Evolutionary conservation across 2,329 filamentous ascomycete species (phyloP), one percentile per base, ranked within the genome.

Genomic region (Ophiostoma sp.): DNA sequence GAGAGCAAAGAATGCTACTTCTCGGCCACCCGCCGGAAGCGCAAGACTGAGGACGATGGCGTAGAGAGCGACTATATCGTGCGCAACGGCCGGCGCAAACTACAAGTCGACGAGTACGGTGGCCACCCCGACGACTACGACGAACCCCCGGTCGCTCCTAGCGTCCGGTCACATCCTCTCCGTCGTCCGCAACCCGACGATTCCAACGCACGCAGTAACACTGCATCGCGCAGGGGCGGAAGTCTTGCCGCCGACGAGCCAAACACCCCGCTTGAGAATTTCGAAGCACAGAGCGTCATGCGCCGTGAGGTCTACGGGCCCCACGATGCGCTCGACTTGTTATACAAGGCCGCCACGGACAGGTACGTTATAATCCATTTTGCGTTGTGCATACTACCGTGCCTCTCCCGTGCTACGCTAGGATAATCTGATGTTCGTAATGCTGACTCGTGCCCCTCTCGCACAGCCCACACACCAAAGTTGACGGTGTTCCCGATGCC

Each of bases 1-100:
- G 95, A 99, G 82, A 92, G 89, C 81, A 98, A 98, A 78, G 90
- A 97, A 75, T 99, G 95, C 82, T 96, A 90, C 84, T 99, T 99
- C 82, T 96, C 93, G 71, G 92, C 93, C 27, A 98, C 93, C 44
- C 86, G 95, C 66, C 88, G 95, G 76, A 98, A 98, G 87, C 87
- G 93, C 76, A 96, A 95, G 83, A 84, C 84, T 64, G 86, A 83
- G 73, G 82, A 90, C 73, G 85, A 66, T 11, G 3, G 80, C 27
- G 83, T 12, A 8, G 64, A 65, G 14, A 52, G 78, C 68, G 89
- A 92, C 72, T 91, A 91, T 76, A 86, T 89, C 69, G 76, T 89
- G 44, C 86, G 89, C 73, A 92, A 91, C 77, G 89, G 89, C 62
- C 84, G 91, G 70, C 92, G 92, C 79, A 85, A 89, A 70, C 75